Conservation (phyloP, 768 basidiomycete genomes). For the Termitomyces eurrhizus region DNA sequence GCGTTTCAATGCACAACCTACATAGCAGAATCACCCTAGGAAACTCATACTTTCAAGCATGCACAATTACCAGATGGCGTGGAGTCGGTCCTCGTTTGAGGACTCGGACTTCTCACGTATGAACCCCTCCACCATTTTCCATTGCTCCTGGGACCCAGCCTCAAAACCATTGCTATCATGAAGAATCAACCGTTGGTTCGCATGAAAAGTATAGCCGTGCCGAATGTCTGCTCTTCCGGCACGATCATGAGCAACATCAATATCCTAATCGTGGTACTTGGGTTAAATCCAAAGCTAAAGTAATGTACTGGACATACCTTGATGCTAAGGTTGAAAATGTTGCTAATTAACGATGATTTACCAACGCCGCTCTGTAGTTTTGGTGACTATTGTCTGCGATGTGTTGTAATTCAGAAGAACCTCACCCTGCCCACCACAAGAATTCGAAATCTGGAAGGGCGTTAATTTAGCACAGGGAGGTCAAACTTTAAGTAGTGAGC, state of each 20-base stretch:
- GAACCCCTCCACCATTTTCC: conserved; percentile 20
- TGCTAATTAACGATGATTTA: conserved; percentile 27
- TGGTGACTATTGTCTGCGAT: neutral
- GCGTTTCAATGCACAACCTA: conserved; percentile 6
- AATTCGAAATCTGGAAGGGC: neutral
- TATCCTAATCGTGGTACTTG: neutral
- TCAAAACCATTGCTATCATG: conserved; percentile 30
- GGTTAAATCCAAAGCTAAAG: neutral
- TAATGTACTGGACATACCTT: conserved; percentile 1
- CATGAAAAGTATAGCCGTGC: conserved; percentile 15
- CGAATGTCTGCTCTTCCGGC: conserved; percentile 22
- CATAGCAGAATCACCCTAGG: neutral
- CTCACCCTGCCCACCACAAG: conserved; percentile 5
- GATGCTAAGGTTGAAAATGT: conserved; percentile 21
- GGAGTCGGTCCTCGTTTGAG: neutral
- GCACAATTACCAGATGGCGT: neutral
- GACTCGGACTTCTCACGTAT: conserved; percentile 9
- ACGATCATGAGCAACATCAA: conserved; percentile 18
- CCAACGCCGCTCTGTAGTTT: conserved; percentile 23
- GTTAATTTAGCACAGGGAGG: neutral
- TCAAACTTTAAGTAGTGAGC: neutral
- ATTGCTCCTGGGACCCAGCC: conserved; percentile 21
- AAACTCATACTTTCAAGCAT: neutral
- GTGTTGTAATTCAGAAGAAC: neutral
- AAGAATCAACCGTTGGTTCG: conserved; percentile 24